A percentile compares a stretch with the other conserved stretches of the same genome.
phyloP scores from a whole-genome alignment of 371 early-diverging fungal species.

The Amoeboaphelidium protococcarum region DNA sequence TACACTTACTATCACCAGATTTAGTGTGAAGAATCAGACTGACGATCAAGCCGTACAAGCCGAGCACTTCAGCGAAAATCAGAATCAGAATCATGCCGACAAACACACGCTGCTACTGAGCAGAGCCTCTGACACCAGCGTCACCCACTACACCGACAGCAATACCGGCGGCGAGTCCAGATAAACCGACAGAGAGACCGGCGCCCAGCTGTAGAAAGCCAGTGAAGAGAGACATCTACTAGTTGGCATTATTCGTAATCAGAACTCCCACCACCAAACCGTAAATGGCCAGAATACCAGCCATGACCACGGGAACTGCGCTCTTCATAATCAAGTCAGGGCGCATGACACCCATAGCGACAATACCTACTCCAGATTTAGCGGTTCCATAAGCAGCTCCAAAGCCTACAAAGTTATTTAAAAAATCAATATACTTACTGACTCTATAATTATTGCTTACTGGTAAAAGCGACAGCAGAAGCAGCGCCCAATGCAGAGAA shows the following conservation, averaged over 20 bases:
- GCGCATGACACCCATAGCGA: constrained; percentile 77
- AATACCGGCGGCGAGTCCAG: constrained; percentile 82
- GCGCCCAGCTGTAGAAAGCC: constrained; percentile 79
- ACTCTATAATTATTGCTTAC: constrained; percentile 25
- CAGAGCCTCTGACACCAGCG: constrained; percentile 50
- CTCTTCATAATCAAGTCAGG: constrained; percentile 78
- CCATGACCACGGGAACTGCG: constrained; percentile 87
- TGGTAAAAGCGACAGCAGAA: constrained; percentile 77
- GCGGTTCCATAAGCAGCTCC: constrained; percentile 96
- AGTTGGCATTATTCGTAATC: constrained; percentile 54
- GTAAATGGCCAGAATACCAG: constrained; percentile 93
- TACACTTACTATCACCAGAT: not conserved
- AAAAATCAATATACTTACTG: not conserved
- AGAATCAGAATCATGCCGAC: constrained; percentile 23
- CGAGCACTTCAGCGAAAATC: constrained; percentile 24
- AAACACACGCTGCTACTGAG: constrained; percentile 50
- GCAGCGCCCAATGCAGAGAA: constrained; percentile 89
- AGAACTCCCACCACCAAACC: constrained; percentile 84
- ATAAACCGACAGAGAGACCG: constrained; percentile 73
- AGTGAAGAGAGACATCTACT: constrained; percentile 23
- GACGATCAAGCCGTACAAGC: constrained; percentile 2
- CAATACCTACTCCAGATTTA: constrained; percentile 85
- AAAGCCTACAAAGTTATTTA: constrained; percentile 27
- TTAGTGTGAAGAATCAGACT: not conserved
- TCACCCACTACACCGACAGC: constrained; percentile 94